A percentile compares a stretch with the other conserved stretches of the same genome.
These are phyloP conservation scores for Cyberlindnera maritima DNA, from an alignment of 805 yeast species.

Conservation along the genomic window DNA sequence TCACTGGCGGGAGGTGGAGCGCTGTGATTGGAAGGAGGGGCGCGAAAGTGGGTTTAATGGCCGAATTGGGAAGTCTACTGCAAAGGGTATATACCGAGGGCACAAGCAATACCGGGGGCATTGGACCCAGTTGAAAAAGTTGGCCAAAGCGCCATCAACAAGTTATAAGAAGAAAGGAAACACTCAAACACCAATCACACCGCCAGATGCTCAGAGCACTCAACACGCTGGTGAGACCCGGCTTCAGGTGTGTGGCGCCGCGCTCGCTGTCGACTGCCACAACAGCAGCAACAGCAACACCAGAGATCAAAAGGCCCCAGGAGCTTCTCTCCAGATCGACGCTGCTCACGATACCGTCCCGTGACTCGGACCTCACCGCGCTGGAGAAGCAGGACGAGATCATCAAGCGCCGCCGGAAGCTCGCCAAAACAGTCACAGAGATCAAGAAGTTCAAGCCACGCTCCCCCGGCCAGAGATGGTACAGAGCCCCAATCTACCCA, in stretches of 20 bases:
- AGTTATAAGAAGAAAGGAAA: not conserved
- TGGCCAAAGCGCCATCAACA: no score
- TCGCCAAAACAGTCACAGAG: constrained; percentile 65
- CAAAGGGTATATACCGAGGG: not conserved
- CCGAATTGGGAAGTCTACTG: not conserved
- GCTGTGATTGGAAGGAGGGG: constrained; percentile 2
- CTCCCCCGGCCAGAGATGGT: constrained; percentile 89
- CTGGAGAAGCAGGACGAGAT: constrained; percentile 77
- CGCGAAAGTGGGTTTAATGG: no score
- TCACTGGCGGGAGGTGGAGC: not conserved
- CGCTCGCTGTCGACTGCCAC: not conserved
- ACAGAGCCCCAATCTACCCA: constrained; percentile 80
- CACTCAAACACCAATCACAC: no score
- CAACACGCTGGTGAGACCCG: not conserved
- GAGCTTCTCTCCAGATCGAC: constrained; percentile 14
- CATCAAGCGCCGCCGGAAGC: constrained; percentile 67
- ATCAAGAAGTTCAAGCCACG: constrained; percentile 76
- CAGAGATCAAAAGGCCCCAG: not conserved
- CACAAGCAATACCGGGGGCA: not conserved
- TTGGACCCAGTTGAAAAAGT: not conserved
- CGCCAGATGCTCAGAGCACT: constrained; percentile 5
- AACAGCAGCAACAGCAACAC: no score
- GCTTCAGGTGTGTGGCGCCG: not conserved
- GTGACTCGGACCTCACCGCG: constrained; percentile 55
- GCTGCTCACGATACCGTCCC: constrained; percentile 38